A percentile compares a stretch with the other conserved stretches of the same genome.
These are phyloP conservation scores for Solanum piurae DNA, from an alignment of 257 asterid species.

Conservation along the genomic window DNA sequence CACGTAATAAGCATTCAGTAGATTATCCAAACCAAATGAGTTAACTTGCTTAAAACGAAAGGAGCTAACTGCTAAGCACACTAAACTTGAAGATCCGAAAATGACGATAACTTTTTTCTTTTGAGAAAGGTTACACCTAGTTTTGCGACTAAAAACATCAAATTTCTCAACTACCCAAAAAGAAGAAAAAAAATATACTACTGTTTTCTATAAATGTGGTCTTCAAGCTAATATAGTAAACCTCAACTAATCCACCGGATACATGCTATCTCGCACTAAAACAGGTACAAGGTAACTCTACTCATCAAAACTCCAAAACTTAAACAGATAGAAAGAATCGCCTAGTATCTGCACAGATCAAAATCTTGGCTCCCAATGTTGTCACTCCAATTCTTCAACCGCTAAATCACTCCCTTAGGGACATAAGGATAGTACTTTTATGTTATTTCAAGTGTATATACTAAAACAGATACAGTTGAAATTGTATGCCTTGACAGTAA, in stretches of 20 bases:
- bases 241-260: not conserved
- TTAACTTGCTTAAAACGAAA: not conserved
- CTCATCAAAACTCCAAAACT: not conserved
- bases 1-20: not conserved
- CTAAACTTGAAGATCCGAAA: not conserved
- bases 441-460: not conserved
- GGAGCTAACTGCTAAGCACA: not conserved
- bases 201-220: not conserved
- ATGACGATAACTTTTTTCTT: not conserved
- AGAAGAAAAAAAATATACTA: not conserved
- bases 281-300: not conserved
- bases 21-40: not conserved
- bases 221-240: not conserved
- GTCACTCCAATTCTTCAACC: not conserved
- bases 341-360: not conserved
- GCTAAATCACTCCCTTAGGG: not conserved
- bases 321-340: not conserved
- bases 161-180: not conserved
- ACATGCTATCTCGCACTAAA: not conserved
- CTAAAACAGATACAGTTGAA: not conserved
- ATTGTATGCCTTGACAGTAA: not conserved
- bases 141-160: not conserved
- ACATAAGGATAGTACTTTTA: not conserved
- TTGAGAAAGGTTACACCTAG: not conserved
- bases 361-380: not conserved